Evolutionary conservation across 2,329 filamentous ascomycete species (phyloP), one percentile per base, ranked within the genome.

Genomic region (Berkeleyomyces basicola): DNA sequence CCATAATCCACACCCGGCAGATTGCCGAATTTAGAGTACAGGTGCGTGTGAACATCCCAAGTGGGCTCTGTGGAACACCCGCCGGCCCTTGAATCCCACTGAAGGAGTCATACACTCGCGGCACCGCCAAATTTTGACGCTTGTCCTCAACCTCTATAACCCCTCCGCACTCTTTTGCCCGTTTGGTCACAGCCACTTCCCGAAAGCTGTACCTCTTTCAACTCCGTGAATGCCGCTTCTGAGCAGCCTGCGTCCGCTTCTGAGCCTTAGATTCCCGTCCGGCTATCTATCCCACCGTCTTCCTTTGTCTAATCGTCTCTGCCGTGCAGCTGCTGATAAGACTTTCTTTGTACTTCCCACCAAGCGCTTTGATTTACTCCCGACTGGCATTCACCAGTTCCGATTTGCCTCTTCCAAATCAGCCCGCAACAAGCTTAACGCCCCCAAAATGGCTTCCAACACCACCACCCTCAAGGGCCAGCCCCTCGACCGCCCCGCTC

Each of bases 391-490:
- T 10, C 23, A 11, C 16, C 59, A 42, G 53, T 36, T 39, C 36
- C 53, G 55, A 7, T 37, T 16, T 39, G 36, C 42, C 33, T 62
- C 53, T 43, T 59, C 33, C 23, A 2, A 42, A 47, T 62, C 51
- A 36, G n/a, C 16, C n/a, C 23, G 3, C 39, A 58, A n/a, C 51
- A 66, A 36, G 61, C 66, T 65, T 66, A 49, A 62, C 11, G 23
- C 31, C 14, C 33, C 44, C 7, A 71, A 70, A 60, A 82, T 81
- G 79, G 73, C 77, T 59, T 73, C 78, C 64, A 73, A 76, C 63
- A 78, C 79, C 42, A 93, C 88, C 67, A 95, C 90, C 65, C 84
- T 90, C 72, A 91, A 87, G 76, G 93, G 92, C 70, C 85, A 96
- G 79, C 84, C 88, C 75, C 86, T 99, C 69, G 90, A 97, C 75